Percentiles rank a stretch among this genome's conserved stretches.
Evolutionary conservation across 768 basidiomycete species (phyloP).

Genomic region (Termitomyces sp.): DNA sequence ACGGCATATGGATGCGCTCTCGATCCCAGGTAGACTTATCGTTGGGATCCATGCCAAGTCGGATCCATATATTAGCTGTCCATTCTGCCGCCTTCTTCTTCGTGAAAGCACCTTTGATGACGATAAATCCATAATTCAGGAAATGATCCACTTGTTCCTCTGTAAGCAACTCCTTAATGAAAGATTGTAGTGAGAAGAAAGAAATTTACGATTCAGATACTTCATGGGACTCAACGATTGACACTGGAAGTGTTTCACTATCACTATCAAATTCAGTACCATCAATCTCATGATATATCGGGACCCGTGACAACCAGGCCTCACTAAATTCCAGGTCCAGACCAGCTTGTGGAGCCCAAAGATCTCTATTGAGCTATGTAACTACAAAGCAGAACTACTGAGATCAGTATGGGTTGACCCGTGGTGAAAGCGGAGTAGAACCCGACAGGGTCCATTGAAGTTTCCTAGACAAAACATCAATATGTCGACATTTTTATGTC

Average conservation of each 20-base stretch:
- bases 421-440: neutral
- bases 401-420: neutral
- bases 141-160: conserved; percentile 52
- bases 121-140: conserved; percentile 51
- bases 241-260: neutral
- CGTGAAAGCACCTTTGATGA: conserved; percentile 51
- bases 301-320: neutral
- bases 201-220: conserved; percentile 33
- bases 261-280: neutral
- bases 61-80: conserved; percentile 49
- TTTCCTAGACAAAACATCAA: neutral
- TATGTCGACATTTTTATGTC: neutral
- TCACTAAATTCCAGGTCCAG: neutral
- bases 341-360: neutral
- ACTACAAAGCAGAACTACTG: neutral
- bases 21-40: conserved; percentile 54
- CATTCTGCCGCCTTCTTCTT: conserved; percentile 47
- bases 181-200: neutral
- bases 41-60: conserved; percentile 48
- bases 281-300: neutral
- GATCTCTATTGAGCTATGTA: neutral
- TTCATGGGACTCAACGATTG: conserved; percentile 13
- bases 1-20: conserved; percentile 57
- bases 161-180: conserved; percentile 15
- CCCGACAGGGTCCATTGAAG: neutral